phyloP scores from a whole-genome alignment of 768 basidiomycete genomes.

The Tricholoma sp. region DNA sequence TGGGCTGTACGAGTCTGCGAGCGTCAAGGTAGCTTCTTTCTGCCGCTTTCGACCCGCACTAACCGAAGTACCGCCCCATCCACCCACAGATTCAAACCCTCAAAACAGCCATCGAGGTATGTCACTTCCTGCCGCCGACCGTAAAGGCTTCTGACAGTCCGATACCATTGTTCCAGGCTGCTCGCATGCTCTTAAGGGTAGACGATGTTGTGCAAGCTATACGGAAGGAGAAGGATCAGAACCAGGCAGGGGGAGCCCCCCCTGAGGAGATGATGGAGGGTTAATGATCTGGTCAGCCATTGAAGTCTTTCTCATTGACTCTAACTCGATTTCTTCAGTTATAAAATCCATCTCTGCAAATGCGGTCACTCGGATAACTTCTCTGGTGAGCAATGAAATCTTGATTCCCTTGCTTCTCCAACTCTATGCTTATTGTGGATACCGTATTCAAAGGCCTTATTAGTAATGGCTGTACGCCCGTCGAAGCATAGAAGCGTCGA shows the following conservation, averaged over 20 bases:
- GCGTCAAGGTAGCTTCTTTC: slow-evolving; percentile 68
- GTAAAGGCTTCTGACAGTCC: not conserved
- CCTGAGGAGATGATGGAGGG: slow-evolving; percentile 50
- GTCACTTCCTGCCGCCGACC: slow-evolving; percentile 2
- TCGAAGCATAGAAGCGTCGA: not conserved
- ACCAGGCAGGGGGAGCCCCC: slow-evolving; percentile 33
- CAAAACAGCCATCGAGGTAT: slow-evolving; percentile 93
- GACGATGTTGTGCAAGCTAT: slow-evolving; percentile 94
- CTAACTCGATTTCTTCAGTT: not conserved
- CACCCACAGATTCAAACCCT: slow-evolving; percentile 74
- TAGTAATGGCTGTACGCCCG: not conserved
- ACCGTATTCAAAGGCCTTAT: not conserved
- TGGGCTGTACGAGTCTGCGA: slow-evolving; percentile 93
- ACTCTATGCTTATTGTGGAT: not conserved
- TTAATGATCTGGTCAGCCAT: slow-evolving; percentile 1
- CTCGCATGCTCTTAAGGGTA: slow-evolving; percentile 86
- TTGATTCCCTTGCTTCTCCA: not conserved
- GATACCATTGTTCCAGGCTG: slow-evolving; percentile 44
- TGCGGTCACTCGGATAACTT: not conserved
- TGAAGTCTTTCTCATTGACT: not conserved
- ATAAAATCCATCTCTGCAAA: not conserved
- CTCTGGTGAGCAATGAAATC: not conserved
- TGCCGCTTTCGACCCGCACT: not conserved
- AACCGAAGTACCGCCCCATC: not conserved
- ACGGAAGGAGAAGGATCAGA: slow-evolving; percentile 64